Percentiles rank a stretch among this genome's conserved stretches.
These are phyloP conservation scores for Ceratobasidium sp. DNA, from an alignment of 1,284 basidiomycete species.

Conservation along the genomic window DNA sequence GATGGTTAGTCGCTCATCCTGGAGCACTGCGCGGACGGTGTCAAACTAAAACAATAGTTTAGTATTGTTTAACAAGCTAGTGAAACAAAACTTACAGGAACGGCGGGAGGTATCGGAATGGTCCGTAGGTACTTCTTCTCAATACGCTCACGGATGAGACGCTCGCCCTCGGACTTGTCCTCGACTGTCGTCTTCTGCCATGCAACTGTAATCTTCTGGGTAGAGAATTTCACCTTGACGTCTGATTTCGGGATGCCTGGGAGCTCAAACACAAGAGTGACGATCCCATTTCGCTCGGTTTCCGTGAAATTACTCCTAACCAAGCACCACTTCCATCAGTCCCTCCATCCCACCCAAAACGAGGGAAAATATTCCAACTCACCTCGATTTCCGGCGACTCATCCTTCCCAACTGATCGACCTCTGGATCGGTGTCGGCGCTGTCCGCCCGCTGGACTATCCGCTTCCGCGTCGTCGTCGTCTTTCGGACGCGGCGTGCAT, in stretches of 20 bases:
- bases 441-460: slow-evolving; percentile 30
- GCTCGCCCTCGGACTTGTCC: slow-evolving; percentile 28
- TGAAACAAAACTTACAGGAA: slow-evolving; percentile 21
- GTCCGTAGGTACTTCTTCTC: slow-evolving; percentile 33
- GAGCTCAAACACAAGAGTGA: slow-evolving; percentile 25
- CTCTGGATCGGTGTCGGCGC: slow-evolving; percentile 33
- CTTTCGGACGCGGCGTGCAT: slow-evolving; percentile 41
- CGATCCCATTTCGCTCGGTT: slow-evolving; percentile 30
- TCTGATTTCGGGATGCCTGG: slow-evolving; percentile 32
- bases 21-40: slow-evolving; percentile 21
- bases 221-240: slow-evolving; percentile 39
- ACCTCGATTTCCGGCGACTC: slow-evolving; percentile 11
- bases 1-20: slow-evolving; percentile 27
- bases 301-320: slow-evolving; percentile 23
- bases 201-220: slow-evolving; percentile 34
- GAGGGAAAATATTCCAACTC: not conserved
- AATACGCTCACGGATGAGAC: slow-evolving; percentile 32
- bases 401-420: slow-evolving; percentile 22
- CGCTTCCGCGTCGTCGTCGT: slow-evolving; percentile 34
- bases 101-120: slow-evolving; percentile 32
- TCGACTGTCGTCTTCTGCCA: slow-evolving; percentile 37
- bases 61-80: not conserved
- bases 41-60: slow-evolving; percentile 12
- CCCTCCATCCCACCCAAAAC: too few species aligned
- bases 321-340: not conserved